Evolutionary conservation across 1,284 basidiomycete species (phyloP).

Genomic region (Vanrija sp.): DNA sequence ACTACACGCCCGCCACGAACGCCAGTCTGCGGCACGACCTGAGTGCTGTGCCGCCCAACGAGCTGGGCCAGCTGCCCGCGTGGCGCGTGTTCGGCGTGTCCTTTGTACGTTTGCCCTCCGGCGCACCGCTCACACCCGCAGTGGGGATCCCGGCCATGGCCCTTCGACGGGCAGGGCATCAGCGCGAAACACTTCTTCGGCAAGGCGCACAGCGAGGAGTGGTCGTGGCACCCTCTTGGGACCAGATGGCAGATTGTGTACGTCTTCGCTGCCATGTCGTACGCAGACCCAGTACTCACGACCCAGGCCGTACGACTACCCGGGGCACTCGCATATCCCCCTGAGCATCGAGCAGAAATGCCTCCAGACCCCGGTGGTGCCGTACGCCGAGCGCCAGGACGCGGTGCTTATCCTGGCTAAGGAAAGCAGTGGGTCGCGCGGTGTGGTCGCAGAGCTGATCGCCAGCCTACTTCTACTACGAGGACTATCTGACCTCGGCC

Average conservation of each 20-base stretch:
- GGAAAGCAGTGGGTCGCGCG: not conserved
- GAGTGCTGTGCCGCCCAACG: conserved; percentile 24
- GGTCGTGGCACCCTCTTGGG: conserved; percentile 42
- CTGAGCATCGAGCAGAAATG: conserved; percentile 43
- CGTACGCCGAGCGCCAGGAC: conserved; percentile 26
- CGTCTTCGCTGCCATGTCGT: not conserved
- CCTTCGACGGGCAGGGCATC: conserved; percentile 19
- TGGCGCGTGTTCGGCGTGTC: conserved; percentile 39
- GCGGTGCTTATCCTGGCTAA: conserved; percentile 42
- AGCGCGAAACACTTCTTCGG: conserved; percentile 21
- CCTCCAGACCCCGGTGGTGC: conserved; percentile 21
- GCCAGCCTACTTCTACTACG: not conserved
- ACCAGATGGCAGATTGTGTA: conserved; percentile 40
- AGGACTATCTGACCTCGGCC: not conserved
- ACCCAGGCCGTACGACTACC: conserved; percentile 35
- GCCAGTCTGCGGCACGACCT: conserved; percentile 20
- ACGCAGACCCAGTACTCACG: not conserved
- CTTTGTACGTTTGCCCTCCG: conserved; percentile 29
- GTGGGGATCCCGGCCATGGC: conserved; percentile 6
- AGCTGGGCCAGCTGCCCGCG: conserved; percentile 36
- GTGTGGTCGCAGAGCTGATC: too few species aligned
- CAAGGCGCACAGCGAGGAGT: conserved; percentile 28
- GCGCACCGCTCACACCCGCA: not conserved
- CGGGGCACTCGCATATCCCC: conserved; percentile 31
- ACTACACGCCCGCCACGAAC: conserved; percentile 29